Evolutionary conservation across 1,284 basidiomycete genomes (phyloP), one percentile per base, ranked within the genome.

Genomic region (Takashimella tepidaria): DNA sequence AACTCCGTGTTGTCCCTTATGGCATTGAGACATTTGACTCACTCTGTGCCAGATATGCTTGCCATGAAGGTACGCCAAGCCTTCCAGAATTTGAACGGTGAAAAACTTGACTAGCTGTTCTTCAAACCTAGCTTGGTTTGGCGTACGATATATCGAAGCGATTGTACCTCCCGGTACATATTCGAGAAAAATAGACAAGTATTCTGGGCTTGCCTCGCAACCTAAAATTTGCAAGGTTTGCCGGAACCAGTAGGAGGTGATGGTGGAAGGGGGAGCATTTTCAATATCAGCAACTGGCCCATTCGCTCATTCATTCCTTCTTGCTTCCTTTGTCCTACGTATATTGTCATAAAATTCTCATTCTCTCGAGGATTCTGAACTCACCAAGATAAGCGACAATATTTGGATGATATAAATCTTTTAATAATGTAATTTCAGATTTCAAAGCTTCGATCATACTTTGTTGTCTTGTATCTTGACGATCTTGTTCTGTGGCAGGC

Each of bases 91-190:
- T 77, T 99, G 96, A 49, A 80, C 80, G 1, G 92, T 91, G 70
- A 98, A 98, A 27, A 86, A 95, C 70, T 89, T 92, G 57, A 93
- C 89, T 40, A 96, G 88, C 59, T 88, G 83, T 68, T 97, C 91
- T 57, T 92, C 86, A 55, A 73, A 74, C 12, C 64, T 62, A 11
- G 52, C 64, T 72, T 89, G 90, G 63, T 92, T 92, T 61, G 97
- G 87, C 59, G 91, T 92, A 54, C 90, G 84, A 57, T 98, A 80
- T 70, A 92, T 92, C 62, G 88, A 88, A 46, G 92, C 93, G 57
- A 99, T 84, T 2, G 92, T 96, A 24, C 96, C 96, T 74, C 96
- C 96, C 55, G 95, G 92, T 50, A 98, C 92, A 72, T 98, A 98
- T 77, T 98, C 93, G 73, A 98, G 80, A 79, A 99, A 98, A 67